Evolutionary conservation across 305 asterid genomes (phyloP), one percentile per base, ranked within the genome.

Genomic region (Plantago lanceolata): DNA sequence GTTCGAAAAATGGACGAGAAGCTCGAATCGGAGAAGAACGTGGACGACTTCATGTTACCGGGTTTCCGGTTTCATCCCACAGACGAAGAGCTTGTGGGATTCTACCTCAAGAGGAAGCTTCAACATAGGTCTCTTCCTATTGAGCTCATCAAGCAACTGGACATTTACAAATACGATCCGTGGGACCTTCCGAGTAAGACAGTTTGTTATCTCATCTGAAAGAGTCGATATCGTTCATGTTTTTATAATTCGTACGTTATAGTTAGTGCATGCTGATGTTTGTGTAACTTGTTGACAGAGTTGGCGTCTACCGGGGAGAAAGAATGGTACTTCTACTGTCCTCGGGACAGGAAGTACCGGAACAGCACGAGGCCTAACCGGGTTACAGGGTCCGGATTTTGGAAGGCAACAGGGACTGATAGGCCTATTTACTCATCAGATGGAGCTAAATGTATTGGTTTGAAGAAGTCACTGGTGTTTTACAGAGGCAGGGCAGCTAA

Each of bases 371-470:
- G 97, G 65, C 97, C 97, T 0, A 90, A 90, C 57, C 89, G 97
- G 0, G 96, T 87, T 1, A 88, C 97, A 0, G 93, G 86, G 17
- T 85, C 93, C 3, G 97, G 97, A 1, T 90, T 90, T 69, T 90
- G 97, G 97, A 90, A 90, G 58, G 97, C 97, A 13, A 90, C 96
- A 0, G 97, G 96, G 43, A 90, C 97, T 0, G 95, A 87, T 55
- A 75, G 96, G 79, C 97, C 96, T 5, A 88, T 90, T 49, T 85
- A 85, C 68, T 81, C 93, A 5, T 87, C 95, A 0, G 82, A 79
- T 17, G 87, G 89, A 14, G 59, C 80, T 47, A 85, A 76, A 66
- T 90, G 97, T 79, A 88, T 90, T 12, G 97, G 97, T 14, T 68
- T 88, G 29, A 90, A 90, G 64, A 90, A 90, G 72, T 87, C 96